Evolutionary conservation across 176 grass and related monocot genomes (phyloP).

Genomic region (Triticum turgidum): DNA sequence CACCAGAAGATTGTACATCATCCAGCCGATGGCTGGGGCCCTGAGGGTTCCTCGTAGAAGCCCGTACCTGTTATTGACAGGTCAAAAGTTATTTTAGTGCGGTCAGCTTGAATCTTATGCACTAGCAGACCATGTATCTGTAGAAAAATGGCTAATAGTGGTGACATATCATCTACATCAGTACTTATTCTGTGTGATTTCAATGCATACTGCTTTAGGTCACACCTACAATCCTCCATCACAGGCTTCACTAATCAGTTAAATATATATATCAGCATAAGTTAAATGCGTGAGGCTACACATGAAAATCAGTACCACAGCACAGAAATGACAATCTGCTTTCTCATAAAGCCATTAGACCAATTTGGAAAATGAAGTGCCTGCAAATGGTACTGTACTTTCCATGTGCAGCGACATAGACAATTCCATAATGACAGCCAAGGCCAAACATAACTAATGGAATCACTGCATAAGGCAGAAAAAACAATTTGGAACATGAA

Average conservation of each 20-base stretch:
- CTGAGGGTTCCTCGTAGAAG: conserved; percentile 81
- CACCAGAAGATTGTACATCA: conserved; percentile 95
- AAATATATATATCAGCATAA: background rate
- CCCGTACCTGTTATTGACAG: conserved; percentile 60
- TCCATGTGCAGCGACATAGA: conserved; percentile 11
- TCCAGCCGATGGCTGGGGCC: conserved; percentile 76
- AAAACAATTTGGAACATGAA: background rate
- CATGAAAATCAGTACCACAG: background rate
- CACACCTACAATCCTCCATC: background rate
- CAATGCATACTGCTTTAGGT: background rate
- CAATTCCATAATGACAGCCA: background rate
- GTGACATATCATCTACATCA: background rate
- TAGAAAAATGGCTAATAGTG: background rate
- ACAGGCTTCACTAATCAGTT: background rate
- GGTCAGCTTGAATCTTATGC: conserved; percentile 25
- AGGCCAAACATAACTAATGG: background rate
- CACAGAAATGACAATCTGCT: background rate
- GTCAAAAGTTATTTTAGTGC: background rate
- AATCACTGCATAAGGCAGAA: background rate
- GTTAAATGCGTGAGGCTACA: background rate
- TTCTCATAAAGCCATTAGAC: conserved; percentile 18
- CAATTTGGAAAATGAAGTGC: conserved; percentile 25
- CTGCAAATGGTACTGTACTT: conserved; percentile 10
- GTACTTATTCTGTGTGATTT: background rate
- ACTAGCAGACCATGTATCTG: conserved; percentile 5